Evolutionary conservation across 345 rosid species (phyloP).

Genomic region (Abelmoschus esculentus): DNA sequence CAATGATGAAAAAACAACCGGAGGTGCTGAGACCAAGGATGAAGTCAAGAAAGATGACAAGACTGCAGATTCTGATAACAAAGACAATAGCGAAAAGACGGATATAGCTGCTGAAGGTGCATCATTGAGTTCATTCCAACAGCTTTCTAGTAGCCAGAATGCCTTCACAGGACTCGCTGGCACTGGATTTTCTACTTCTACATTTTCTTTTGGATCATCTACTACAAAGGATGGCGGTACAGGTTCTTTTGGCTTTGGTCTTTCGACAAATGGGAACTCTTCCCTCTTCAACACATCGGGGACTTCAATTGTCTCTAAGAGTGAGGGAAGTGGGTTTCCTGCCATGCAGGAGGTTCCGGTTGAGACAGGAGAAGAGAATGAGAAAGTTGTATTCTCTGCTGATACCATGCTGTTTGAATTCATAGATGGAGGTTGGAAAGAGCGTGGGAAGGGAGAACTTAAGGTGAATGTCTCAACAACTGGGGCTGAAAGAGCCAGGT

Average conservation of each 20-base stretch:
- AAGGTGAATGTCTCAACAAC: conserved; percentile 64
- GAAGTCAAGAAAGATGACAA: neutral
- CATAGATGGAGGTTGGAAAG: neutral
- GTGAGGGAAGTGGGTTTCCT: conserved; percentile 1
- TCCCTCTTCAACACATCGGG: conserved; percentile 3
- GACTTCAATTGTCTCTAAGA: neutral
- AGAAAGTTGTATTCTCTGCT: neutral
- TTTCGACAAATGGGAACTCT: neutral
- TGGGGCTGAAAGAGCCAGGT: conserved; percentile 55
- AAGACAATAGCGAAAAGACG: neutral
- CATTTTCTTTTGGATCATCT: neutral
- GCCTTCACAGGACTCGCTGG: neutral
- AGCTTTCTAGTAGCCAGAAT: neutral
- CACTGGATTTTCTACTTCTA: neutral
- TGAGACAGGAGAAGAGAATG: conserved; percentile 2
- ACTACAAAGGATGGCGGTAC: neutral
- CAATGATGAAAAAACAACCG: neutral
- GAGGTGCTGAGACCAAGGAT: neutral
- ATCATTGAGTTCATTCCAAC: conserved; percentile 1
- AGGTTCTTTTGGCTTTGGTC: neutral
- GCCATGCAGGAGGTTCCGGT: conserved; percentile 1
- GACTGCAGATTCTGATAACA: neutral
- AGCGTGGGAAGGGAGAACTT: conserved; percentile 50
- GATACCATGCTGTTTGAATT: neutral
- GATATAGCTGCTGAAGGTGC: neutral